Evolutionary conservation across 768 basidiomycete species (phyloP).

Genomic region (Phallus indusiatus): DNA sequence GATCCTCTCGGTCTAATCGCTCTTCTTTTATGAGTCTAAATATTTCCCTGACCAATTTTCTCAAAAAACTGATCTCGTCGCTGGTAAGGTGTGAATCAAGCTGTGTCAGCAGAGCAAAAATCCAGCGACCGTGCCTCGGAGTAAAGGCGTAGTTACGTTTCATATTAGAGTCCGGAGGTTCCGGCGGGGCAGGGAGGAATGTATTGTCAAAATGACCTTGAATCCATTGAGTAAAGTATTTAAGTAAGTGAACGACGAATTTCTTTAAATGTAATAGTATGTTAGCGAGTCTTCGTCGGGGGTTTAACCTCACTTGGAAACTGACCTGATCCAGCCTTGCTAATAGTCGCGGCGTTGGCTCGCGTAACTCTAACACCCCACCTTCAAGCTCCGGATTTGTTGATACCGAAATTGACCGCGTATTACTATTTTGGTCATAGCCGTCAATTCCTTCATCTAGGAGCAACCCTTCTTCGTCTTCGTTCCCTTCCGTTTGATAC

Average conservation of each 20-base stretch:
- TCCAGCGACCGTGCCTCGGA: conserved; percentile 59
- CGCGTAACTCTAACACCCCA: conserved; percentile 28
- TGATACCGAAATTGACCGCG: no score
- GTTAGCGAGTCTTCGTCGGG: no score
- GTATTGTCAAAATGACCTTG: conserved; percentile 43
- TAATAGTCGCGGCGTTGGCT: conserved; percentile 51
- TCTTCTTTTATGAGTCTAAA: conserved; percentile 37
- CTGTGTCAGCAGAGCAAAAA: conserved; percentile 62
- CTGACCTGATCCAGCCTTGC: conserved; percentile 59
- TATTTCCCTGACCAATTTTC: conserved; percentile 66
- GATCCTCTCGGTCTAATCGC: conserved; percentile 16
- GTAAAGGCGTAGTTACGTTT: conserved; percentile 30
- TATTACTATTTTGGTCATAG: no score
- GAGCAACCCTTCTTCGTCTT: not conserved
- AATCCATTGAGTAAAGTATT: conserved; percentile 82
- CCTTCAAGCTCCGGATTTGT: not conserved
- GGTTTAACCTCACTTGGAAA: no score
- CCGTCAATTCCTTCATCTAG: no score
- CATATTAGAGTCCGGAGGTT: not conserved
- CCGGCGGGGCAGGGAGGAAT: conserved; percentile 18
- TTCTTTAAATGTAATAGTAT: no score
- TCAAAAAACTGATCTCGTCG: conserved; percentile 70
- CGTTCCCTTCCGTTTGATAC: not conserved
- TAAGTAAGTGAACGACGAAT: conserved; percentile 63
- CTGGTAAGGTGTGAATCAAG: conserved; percentile 61